Base-by-base conservation (phyloP, 257 asterid species). In the Lycium barbarum region DNA sequence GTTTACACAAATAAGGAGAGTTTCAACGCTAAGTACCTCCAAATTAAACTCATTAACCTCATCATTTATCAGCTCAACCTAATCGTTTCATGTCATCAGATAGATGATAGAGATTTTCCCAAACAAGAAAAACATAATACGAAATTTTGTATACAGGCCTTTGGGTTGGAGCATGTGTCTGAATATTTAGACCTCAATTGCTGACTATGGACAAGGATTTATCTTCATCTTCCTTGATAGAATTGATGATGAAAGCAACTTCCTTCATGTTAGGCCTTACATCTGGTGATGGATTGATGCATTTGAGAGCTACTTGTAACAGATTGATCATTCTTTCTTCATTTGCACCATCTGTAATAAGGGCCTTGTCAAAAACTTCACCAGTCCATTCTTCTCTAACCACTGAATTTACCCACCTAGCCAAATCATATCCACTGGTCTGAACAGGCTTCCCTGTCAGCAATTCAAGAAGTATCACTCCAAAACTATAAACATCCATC, bases 381-480 rank as follows among this genome's bases (percentile, higher is more conserved):
- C 87, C 93, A 0, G 95, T 92, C 98, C 98, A 93, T 80, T 95
- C 95, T 85, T 93, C 98, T 65, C 93, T 84, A 40, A 92, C 92
- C 3, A 94, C 90, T 9, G 93, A 88, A 73, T 89, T 86, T 71
- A 95, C 97, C 98, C 98, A 95, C 79, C 85, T 81, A 4, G 92
- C 92, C 6, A 95, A 91, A 71, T 95, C 97, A 26, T 83, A 83
- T 33, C 91, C 93, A 61, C 86, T 84, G 83, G 88, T 91, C 62
- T 91, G 92, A 58, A 93, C 93, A 13, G 87, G 85, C 57, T 91
- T 93, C 1, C 95, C 97, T 0, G 98, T 95, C 9, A 95, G 88
- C 17, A 95, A 90, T 91, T 95, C 97, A 0, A 95, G 93, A 9
- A 95, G 91, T 61, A 95, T 82, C 14, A 93, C 67, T 1, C 98